phyloP scores from a whole-genome alignment of 164 flowering plant species.

The Tetrastigma voinierianum region DNA sequence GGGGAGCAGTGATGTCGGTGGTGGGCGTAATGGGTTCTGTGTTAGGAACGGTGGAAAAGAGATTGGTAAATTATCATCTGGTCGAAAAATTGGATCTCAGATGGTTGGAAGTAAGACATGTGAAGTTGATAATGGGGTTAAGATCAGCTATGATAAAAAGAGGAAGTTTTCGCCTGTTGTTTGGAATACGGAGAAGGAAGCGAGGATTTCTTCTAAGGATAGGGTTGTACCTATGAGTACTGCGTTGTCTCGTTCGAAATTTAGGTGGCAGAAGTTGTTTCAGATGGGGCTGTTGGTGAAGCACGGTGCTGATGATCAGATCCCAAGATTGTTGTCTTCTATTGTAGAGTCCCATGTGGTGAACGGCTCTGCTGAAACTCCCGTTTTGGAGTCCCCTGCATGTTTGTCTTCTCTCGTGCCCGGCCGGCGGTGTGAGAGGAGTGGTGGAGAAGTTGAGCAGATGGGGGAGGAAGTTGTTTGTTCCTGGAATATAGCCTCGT shows the following conservation, averaged over 20 bases:
- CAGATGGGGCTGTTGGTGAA: neutral
- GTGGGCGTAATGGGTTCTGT: neutral
- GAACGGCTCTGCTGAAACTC: conserved; percentile 9
- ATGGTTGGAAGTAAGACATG: neutral
- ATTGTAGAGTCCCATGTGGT: neutral
- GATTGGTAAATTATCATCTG: neutral
- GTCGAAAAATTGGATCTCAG: neutral
- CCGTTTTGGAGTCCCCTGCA: conserved; percentile 5
- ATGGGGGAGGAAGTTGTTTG: conserved; percentile 33
- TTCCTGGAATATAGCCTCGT: conserved; percentile 30
- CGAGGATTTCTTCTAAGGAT: conserved; percentile 14
- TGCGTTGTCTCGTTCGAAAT: conserved; percentile 4
- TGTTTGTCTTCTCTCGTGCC: conserved; percentile 10
- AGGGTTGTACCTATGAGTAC: neutral
- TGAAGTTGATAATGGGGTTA: conserved; percentile 6
- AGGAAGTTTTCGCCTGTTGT: conserved; percentile 42
- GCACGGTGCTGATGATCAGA: neutral
- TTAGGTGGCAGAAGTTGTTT: neutral
- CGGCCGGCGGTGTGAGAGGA: conserved; percentile 6
- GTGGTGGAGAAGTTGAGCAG: conserved; percentile 20
- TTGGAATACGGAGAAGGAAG: conserved; percentile 38
- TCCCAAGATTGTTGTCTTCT: neutral
- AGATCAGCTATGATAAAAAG: conserved; percentile 21
- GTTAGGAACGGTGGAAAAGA: neutral
- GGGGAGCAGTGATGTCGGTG: too few relatives aligned